A percentile compares a stretch with the other conserved stretches of the same genome.
Evolutionary conservation across 208 protist genomes (phyloP).

Genomic region (Endotrypanum monterogeii): DNA sequence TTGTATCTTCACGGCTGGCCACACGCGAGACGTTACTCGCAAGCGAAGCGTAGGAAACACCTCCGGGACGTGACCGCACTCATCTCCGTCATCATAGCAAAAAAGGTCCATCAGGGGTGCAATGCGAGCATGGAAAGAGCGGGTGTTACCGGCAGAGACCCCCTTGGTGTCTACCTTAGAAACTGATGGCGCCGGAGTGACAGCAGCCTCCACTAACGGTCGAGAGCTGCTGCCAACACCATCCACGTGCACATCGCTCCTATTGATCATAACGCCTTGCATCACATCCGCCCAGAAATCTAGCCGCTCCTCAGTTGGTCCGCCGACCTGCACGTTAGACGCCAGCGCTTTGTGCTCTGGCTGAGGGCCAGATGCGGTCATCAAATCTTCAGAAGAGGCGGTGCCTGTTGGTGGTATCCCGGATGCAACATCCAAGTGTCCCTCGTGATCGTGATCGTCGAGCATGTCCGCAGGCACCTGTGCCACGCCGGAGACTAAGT

Average conservation of each 20-base stretch:
- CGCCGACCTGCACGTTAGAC: neutral
- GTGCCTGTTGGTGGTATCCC: neutral
- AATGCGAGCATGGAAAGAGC: constrained; percentile 74
- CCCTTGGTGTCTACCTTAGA: neutral
- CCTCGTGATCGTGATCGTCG: constrained; percentile 13
- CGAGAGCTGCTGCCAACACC: neutral
- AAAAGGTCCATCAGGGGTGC: constrained; percentile 70
- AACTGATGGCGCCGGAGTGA: neutral
- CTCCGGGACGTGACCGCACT: constrained; percentile 46
- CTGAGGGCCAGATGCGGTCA: too few species aligned
- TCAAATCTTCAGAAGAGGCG: neutral
- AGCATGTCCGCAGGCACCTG: constrained; percentile 71
- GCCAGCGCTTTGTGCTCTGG: neutral
- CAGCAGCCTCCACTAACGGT: neutral
- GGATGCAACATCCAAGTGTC: neutral
- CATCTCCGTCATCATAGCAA: constrained; percentile 62
- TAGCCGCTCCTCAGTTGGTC: constrained; percentile 7
- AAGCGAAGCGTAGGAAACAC: constrained; percentile 53
- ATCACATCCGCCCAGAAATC: constrained; percentile 56
- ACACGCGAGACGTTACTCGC: constrained; percentile 30
- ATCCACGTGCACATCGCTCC: neutral
- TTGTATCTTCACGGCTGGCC: constrained; percentile 25
- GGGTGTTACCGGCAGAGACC: neutral
- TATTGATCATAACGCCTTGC: constrained; percentile 6
- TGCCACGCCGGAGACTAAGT: constrained; percentile 61